Evolutionary conservation across 225 moss, liverwort and hornwort genomes (phyloP).

Genomic region (Anthoceros angustus): DNA sequence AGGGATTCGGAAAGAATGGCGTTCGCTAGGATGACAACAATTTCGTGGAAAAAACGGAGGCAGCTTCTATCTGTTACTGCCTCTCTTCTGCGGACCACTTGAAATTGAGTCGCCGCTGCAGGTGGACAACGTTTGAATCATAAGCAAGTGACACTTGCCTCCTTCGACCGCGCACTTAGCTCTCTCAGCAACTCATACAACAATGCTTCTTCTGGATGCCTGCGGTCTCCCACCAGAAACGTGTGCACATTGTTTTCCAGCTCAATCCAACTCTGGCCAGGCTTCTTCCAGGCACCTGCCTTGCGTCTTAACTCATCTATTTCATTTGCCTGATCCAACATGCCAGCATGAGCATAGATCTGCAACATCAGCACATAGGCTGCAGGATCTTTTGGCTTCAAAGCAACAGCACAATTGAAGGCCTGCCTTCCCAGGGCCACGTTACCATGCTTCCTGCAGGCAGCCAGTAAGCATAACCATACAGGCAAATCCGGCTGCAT

Average conservation of each 20-base stretch:
- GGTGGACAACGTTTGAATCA: too few relatives aligned
- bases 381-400: neutral
- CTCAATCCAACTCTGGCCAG: conserved; percentile 1
- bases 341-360: neutral
- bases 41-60: too few relatives aligned
- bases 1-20: too few relatives aligned
- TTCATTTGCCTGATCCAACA: neutral
- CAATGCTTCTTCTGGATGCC: neutral
- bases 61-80: too few relatives aligned
- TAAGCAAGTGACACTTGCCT: neutral
- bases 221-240: neutral
- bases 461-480: neutral
- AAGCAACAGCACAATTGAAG: neutral
- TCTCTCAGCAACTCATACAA: neutral
- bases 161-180: neutral
- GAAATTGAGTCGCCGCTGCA: too few relatives aligned
- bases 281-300: neutral
- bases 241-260: neutral
- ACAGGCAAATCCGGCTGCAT: neutral
- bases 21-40: too few relatives aligned
- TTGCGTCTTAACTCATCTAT: neutral
- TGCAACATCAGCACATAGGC: neutral
- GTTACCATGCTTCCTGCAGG: neutral
- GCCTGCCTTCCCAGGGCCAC: neutral
- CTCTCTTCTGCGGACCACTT: too few relatives aligned